Conservation (phyloP, 352 stramenopile genomes). For the Globisporangium ultimum region DNA sequence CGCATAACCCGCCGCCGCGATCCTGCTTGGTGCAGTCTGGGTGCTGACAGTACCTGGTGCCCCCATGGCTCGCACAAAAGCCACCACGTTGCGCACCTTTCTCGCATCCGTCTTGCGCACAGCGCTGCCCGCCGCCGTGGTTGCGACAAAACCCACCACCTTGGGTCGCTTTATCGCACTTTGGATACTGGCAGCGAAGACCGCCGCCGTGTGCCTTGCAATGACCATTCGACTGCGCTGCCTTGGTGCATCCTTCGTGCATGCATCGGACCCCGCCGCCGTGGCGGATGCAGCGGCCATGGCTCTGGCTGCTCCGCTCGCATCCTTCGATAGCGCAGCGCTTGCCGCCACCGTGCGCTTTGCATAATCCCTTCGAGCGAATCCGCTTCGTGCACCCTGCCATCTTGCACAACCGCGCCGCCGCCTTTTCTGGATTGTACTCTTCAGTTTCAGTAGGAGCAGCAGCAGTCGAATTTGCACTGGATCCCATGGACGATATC, state of each 20-base stretch:
- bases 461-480: neutral
- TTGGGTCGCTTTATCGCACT: constrained; percentile 11
- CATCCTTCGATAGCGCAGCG: constrained; percentile 11
- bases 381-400: constrained; percentile 7
- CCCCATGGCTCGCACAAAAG: constrained; percentile 14
- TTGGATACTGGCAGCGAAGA: constrained; percentile 10
- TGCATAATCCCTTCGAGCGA: constrained; percentile 15
- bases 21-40: constrained; percentile 84
- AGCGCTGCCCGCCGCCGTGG: constrained; percentile 14
- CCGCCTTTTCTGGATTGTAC: constrained; percentile 7
- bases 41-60: constrained; percentile 10
- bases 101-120: constrained; percentile 5
- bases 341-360: constrained; percentile 12
- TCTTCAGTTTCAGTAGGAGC: neutral
- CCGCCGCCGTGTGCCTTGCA: constrained; percentile 17
- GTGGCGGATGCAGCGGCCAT: constrained; percentile 14
- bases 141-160: constrained; percentile 13
- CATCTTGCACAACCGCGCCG: constrained; percentile 8
- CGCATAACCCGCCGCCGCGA: constrained; percentile 83
- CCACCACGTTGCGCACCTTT: constrained; percentile 15
- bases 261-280: constrained; percentile 14
- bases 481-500: neutral
- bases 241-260: constrained; percentile 7
- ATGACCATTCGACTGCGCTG: constrained; percentile 14
- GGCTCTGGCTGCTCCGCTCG: constrained; percentile 13